phyloP scores from a whole-genome alignment of 129 eudicot genomes.

The Artemisia tridentata region DNA sequence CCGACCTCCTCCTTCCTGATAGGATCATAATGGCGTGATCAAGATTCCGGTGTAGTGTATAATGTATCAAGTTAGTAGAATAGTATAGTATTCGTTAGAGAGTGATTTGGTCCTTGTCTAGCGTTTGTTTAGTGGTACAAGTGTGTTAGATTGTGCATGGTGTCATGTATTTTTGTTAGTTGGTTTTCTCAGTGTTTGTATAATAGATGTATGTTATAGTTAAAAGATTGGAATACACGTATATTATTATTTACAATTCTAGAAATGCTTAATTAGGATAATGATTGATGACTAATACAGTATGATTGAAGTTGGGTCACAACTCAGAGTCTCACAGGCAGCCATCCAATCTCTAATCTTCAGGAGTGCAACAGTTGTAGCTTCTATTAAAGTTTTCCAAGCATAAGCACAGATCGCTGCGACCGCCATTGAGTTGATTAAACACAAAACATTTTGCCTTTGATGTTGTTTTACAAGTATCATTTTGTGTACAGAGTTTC shows the following conservation, averaged over 20 bases:
- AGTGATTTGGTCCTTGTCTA: not conserved
- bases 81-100: not conserved
- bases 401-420: too few species aligned
- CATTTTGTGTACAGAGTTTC: too few species aligned
- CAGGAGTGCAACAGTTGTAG: too few species aligned
- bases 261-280: not conserved
- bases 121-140: not conserved
- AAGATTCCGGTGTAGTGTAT: slow-evolving; percentile 18
- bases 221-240: slow-evolving; percentile 16
- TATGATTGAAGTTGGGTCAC: too few species aligned
- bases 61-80: slow-evolving; percentile 24
- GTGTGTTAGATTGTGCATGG: slow-evolving; percentile 10
- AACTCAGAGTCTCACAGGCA: too few species aligned
- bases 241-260: slow-evolving; percentile 15
- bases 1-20: slow-evolving; percentile 47
- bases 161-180: not conserved
- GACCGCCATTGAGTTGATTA: too few species aligned
- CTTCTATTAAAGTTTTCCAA: too few species aligned
- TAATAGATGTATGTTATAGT: slow-evolving; percentile 24
- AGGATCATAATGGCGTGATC: slow-evolving; percentile 43
- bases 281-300: too few species aligned
- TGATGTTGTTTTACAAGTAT: too few species aligned
- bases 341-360: too few species aligned
- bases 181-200: slow-evolving; percentile 21
- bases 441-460: too few species aligned